Evolutionary conservation across 1,284 basidiomycete genomes (phyloP).

Genomic region (Cutaneotrichosporon cavernicola): DNA sequence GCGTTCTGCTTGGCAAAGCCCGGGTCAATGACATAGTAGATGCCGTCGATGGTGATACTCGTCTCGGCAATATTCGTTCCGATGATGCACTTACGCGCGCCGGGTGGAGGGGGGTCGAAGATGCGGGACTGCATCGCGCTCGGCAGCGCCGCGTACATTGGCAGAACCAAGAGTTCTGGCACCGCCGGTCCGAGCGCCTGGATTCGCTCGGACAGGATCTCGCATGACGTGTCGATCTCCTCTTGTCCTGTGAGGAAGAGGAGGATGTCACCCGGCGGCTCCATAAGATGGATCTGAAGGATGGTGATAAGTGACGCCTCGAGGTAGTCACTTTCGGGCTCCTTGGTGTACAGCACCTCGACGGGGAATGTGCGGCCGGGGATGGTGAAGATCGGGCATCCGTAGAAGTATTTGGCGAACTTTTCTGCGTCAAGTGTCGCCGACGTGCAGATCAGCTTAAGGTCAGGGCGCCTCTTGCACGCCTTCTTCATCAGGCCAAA

Average conservation of each 20-base stretch:
- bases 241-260: conserved; percentile 98
- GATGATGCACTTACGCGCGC: conserved; percentile 93
- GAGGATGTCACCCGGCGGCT: conserved; percentile 92
- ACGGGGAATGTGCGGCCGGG: conserved; percentile 98
- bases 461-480: conserved; percentile 85
- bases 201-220: conserved; percentile 97
- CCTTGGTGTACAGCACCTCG: conserved; percentile 95
- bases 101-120: conserved; percentile 95
- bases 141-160: conserved; percentile 95
- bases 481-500: conserved; percentile 97
- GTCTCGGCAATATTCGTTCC: conserved; percentile 99
- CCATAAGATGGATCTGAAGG: conserved; percentile 98
- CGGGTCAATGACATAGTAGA: conserved; percentile 98
- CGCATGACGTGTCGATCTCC: conserved; percentile 96
- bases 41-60: conserved; percentile 94
- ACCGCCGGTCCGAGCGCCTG: conserved; percentile 96
- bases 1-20: conserved; percentile 99
- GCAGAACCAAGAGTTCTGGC: conserved; percentile 92
- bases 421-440: conserved; percentile 99
- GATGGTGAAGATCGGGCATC: conserved; percentile 99
- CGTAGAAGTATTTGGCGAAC: conserved; percentile 98
- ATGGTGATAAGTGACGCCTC: conserved; percentile 97
- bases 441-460: conserved; percentile 97
- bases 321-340: conserved; percentile 97
- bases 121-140: conserved; percentile 97